Conservation (phyloP, 805 yeast species). For the Komagataella pastoris region DNA sequence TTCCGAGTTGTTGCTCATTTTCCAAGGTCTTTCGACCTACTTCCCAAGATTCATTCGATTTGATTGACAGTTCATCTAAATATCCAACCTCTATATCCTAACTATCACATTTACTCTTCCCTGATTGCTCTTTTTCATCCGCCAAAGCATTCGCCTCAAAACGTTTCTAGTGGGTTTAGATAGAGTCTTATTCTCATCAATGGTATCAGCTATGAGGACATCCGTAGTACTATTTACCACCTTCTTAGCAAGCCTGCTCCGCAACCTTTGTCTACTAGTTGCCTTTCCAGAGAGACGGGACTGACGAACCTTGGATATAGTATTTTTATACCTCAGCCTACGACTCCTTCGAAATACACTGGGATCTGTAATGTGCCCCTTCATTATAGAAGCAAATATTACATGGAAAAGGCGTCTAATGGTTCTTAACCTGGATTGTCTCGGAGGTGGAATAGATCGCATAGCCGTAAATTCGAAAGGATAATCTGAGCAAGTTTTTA, state of each 20-base stretch:
- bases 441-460: constrained; percentile 23
- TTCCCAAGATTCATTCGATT: neutral
- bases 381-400: constrained; percentile 15
- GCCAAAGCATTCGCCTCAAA: neutral
- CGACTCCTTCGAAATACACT: constrained; percentile 12
- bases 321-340: neutral
- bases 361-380: constrained; percentile 20
- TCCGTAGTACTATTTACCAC: constrained; percentile 1
- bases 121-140: neutral
- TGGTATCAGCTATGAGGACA: neutral
- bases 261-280: constrained; percentile 3
- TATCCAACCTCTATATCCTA: neutral
- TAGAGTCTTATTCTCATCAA: neutral
- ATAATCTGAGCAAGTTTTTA: neutral
- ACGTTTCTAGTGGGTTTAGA: neutral
- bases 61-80: no score
- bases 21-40: neutral
- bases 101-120: neutral
- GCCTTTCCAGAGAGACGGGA: constrained; percentile 13
- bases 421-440: constrained; percentile 19
- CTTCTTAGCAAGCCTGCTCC: neutral
- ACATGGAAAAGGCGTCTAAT: constrained; percentile 18
- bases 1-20: no score
- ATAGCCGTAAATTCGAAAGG: constrained; percentile 3
- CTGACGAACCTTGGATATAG: constrained; percentile 16